These are phyloP conservation scores for Chlorokybus atmophyticus DNA, from an alignment of 139 green algal species.

Conservation along the genomic window DNA sequence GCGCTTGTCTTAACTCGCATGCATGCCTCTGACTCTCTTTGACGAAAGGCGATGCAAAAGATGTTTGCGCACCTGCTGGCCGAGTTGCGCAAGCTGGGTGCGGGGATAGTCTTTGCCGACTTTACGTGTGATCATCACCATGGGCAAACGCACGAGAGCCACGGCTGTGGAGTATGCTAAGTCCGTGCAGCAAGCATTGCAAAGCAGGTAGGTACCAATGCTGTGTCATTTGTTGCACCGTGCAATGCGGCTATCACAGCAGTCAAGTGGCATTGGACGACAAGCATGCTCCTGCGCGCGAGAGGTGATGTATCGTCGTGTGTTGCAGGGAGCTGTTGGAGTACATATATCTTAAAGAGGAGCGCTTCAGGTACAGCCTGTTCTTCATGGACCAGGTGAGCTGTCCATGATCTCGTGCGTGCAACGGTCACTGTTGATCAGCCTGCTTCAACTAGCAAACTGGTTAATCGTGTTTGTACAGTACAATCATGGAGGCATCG, in stretches of 20 bases:
- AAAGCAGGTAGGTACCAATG: no score
- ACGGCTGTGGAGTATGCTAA: conserved; percentile 62
- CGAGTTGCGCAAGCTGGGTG: conserved; percentile 63
- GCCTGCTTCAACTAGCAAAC: no score
- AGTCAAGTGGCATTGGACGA: no score
- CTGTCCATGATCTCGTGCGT: no score
- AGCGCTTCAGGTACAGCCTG: conserved; percentile 59
- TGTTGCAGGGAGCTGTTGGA: conserved; percentile 20
- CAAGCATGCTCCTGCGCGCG: no score
- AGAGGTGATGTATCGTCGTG: neutral
- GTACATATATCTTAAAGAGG: conserved; percentile 55
- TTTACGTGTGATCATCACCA: conserved; percentile 63
- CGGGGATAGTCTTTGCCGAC: conserved; percentile 68
- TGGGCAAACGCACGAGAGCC: conserved; percentile 55
- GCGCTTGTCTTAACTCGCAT: no score
- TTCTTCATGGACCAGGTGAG: conserved; percentile 65
- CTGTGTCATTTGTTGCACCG: no score
- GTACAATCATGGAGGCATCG: conserved; percentile 60
- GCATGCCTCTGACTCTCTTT: no score
- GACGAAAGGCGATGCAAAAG: conserved; percentile 53
- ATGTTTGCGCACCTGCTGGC: conserved; percentile 63
- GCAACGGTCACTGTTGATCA: no score
- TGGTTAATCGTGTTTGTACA: neutral
- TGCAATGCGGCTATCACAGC: no score
- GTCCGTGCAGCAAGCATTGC: no score